Base-by-base conservation (phyloP, 2,329 filamentous ascomycete species). In the Trichophyton mentagrophytes region DNA sequence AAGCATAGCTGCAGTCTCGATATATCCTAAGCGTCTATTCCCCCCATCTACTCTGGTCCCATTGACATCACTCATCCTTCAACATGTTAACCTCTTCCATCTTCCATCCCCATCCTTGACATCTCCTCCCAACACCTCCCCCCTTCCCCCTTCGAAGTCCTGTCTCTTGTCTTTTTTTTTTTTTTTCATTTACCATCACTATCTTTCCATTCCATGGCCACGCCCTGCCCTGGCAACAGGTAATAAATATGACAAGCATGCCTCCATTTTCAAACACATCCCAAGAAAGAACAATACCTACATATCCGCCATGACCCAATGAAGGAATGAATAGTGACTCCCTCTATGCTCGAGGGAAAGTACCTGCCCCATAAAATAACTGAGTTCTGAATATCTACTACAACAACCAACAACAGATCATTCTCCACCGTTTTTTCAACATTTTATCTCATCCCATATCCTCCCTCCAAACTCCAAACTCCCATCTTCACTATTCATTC, bases 271-370 rank as follows among this genome's bases (percentile, higher is more conserved):
- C 33, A 13, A 38, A 13, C 8, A 38, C 33, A 38, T 13, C 9
- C 33, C 33, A 38, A 13, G 30, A 13, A 38, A 38, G 9, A 30
- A 27, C 2, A 25, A 53, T 30, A 33, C 49, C 33, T 53, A 53
- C 22, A 53, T 20, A 27, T 13, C 27, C 27, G 49, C 49, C 49
- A 53, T 53, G 22, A 53, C 30, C 27, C 22, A 25, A 25, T 30
- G 25, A 53, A 53, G 27, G 17, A 53, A 30, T 33, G 17, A 53
- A 30, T 53, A 53, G 49, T 30, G 49, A 53, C 49, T 53, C 49
- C 49, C 49, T 53, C 49, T 53, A 30, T 53, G 49, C 49, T n/a
- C 13, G 49, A 53, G 49, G 49, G 49, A 53, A 53, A 53, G 49
- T 53, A 53, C 33, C 33, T 38, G 11, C 9, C 27, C 25, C 49